Base-by-base conservation (phyloP, 2,329 filamentous ascomycete genomes). In the Talaromyces albobiverticillius region DNA sequence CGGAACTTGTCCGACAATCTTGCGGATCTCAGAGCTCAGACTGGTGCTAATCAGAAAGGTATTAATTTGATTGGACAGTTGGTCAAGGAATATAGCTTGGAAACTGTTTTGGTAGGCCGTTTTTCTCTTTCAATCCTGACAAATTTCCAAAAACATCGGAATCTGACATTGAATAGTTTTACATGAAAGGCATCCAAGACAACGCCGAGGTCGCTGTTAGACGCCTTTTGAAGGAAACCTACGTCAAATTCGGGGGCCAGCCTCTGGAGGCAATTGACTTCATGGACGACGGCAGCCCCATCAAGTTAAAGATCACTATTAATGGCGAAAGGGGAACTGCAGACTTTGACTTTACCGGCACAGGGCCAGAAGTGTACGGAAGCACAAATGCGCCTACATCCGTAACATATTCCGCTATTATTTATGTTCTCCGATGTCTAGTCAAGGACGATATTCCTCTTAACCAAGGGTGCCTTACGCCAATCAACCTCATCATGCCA, bases 1-100 rank as follows among this genome's bases (percentile, higher is more conserved):
- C 79, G 89, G 8, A 54, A 71, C 1, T 59, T 75, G 20, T 61
- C 61, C 3, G 73, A 76, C 48, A 76, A 76, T 53, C 57, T 76
- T 14, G 71, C 72, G 3, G 72, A 75, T 50, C 61, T 75, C 5
- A 74, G 75, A 38, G 73, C 73, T 2, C 71, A 74, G 46, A 42
- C 23, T 14, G 40, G 20, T 22, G 40, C 40, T 7, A 71, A 76
- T 43, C 67, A 70, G 50, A 69, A 70, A 8, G 73, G 73, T 11
- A 64, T 63, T 10, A 55, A 62, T 9, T 60, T 74, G 8, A 67
- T 74, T 8, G 50, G 61, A 20, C 63, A 59, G 4, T 54, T 73
- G 13, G 66, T 73, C 25, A 48, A 59, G 1, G 71, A 71, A 40
- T 63, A 65, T 42, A 60, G 58, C 7, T 57, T 62, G 25, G 46